phyloP scores from a whole-genome alignment of 352 stramenopile genomes.

The Globisporangium rhizosaccharum region DNA sequence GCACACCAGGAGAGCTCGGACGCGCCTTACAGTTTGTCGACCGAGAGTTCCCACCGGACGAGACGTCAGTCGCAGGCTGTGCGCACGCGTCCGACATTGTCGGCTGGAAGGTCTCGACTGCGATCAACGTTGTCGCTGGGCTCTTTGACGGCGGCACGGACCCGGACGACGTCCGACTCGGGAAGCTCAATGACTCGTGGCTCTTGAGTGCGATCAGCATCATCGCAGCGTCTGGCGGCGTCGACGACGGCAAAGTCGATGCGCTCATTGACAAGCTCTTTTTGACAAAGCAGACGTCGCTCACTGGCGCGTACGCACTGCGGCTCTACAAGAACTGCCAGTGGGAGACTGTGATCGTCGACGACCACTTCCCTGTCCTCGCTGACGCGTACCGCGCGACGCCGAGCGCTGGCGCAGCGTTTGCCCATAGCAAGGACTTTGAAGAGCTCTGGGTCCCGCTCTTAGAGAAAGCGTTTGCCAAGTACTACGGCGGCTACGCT shows the following conservation, averaged over 20 bases:
- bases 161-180: slow-evolving; percentile 83
- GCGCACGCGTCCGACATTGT: slow-evolving; percentile 40
- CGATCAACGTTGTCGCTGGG: slow-evolving; percentile 84
- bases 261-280: slow-evolving; percentile 87
- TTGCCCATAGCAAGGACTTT: slow-evolving; percentile 84
- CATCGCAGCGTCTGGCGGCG: slow-evolving; percentile 81
- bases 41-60: slow-evolving; percentile 82
- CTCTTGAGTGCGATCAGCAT: slow-evolving; percentile 89
- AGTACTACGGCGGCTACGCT: slow-evolving; percentile 89
- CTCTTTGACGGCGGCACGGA: slow-evolving; percentile 91
- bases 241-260: slow-evolving; percentile 88
- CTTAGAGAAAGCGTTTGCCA: slow-evolving; percentile 91
- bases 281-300: slow-evolving; percentile 85
- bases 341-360: slow-evolving; percentile 91
- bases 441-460: slow-evolving; percentile 91
- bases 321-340: slow-evolving; percentile 89
- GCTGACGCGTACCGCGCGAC: slow-evolving; percentile 37
- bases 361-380: slow-evolving; percentile 89
- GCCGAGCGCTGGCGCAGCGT: slow-evolving; percentile 71
- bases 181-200: slow-evolving; percentile 86
- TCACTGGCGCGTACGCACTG: slow-evolving; percentile 90
- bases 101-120: slow-evolving; percentile 80
- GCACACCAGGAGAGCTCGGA: slow-evolving; percentile 67
- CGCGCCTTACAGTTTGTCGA: slow-evolving; percentile 86
- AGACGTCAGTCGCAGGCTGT: slow-evolving; percentile 67